A percentile compares a stretch with the other conserved stretches of the same genome.
Conservation (phyloP, 371 early-diverging fungal species). For the Mortierella sp. region DNA sequence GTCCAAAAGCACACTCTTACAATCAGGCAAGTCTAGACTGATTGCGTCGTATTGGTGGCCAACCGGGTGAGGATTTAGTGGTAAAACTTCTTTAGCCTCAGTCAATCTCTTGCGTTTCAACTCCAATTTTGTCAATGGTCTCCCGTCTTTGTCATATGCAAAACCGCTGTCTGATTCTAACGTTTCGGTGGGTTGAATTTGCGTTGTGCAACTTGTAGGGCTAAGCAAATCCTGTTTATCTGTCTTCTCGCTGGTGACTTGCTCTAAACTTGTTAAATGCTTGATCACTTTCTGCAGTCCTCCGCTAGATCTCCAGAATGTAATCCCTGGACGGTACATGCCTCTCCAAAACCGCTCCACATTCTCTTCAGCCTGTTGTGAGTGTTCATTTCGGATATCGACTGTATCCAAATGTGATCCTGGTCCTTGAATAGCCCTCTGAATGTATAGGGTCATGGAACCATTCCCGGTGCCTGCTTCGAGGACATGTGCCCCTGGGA, state of each 20-base stretch:
- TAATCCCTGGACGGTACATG: constrained; percentile 59
- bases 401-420: constrained; percentile 68
- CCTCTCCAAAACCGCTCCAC: constrained; percentile 72
- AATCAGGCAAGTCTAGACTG: constrained; percentile 80
- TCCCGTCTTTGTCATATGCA: constrained; percentile 2
- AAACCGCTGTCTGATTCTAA: constrained; percentile 8
- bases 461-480: constrained; percentile 88
- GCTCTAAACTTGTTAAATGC: constrained; percentile 22
- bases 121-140: constrained; percentile 23
- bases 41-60: constrained; percentile 71
- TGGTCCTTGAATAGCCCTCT: constrained; percentile 66
- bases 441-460: constrained; percentile 75
- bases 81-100: constrained; percentile 23
- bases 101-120: constrained; percentile 20
- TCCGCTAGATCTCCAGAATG: constrained; percentile 67
- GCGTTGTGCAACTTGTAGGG: no score
- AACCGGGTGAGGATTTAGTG: constrained; percentile 40
- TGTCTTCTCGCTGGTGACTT: neutral
- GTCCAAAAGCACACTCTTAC: constrained; percentile 62
- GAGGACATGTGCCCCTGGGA: constrained; percentile 72
- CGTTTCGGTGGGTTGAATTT: no score
- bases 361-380: constrained; percentile 67
- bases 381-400: constrained; percentile 66
- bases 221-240: no score
- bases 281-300: constrained; percentile 28